Evolutionary conservation across 371 early-diverging fungal genomes (phyloP).

Genomic region (Mortierella sp.): DNA sequence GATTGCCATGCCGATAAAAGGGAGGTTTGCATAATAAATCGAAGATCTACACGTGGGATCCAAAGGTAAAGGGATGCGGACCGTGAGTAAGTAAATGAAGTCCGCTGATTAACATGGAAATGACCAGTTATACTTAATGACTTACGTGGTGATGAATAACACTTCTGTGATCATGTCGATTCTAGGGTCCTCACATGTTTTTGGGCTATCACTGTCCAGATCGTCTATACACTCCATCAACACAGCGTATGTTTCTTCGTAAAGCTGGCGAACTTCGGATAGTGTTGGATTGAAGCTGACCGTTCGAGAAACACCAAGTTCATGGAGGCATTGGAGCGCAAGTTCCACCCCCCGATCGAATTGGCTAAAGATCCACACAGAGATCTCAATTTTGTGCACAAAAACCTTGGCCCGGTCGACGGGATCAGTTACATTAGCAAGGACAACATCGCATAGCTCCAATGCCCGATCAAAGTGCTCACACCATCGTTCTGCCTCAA

Average conservation of each 20-base stretch:
- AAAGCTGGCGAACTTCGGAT: constrained; percentile 23
- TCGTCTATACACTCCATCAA: constrained; percentile 23
- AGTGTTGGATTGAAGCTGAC: constrained; percentile 21
- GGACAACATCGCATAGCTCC: constrained; percentile 34
- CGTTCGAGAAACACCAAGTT: constrained; percentile 27
- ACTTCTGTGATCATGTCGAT: neutral
- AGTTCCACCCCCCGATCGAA: constrained; percentile 16
- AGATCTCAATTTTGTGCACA: constrained; percentile 50
- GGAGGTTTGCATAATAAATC: neutral
- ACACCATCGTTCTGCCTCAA: constrained; percentile 50
- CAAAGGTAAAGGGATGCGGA: neutral
- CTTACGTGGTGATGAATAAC: neutral
- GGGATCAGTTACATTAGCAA: constrained; percentile 32
- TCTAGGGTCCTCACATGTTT: neutral
- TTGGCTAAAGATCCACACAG: constrained; percentile 37
- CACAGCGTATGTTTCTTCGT: constrained; percentile 26
- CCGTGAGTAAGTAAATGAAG: neutral
- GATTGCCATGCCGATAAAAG: neutral
- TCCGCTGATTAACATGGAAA: neutral
- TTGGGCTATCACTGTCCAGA: constrained; percentile 1
- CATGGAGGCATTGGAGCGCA: constrained; percentile 33
- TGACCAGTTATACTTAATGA: neutral
- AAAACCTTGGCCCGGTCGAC: constrained; percentile 42
- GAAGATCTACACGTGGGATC: neutral
- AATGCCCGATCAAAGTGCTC: constrained; percentile 44